Evolutionary conservation across 345 rosid species (phyloP).

Genomic region (Corchorus capsularis): DNA sequence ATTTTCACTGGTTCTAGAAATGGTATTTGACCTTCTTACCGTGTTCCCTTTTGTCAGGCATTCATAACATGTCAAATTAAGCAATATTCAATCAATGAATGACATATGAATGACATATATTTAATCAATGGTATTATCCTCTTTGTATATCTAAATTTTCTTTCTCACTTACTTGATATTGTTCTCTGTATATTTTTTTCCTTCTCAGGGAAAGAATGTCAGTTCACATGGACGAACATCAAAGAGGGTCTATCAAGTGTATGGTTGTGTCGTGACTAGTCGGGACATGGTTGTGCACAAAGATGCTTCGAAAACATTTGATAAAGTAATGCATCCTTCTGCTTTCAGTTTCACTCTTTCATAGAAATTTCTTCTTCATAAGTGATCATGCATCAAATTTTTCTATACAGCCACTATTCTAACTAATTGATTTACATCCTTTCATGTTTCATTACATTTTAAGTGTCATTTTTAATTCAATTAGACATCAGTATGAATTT

Average conservation of each 20-base stretch:
- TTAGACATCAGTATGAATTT: too few relatives aligned
- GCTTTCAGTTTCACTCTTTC: constrained; percentile 2
- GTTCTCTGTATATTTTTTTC: constrained; percentile 7
- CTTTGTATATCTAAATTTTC: neutral
- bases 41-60: neutral
- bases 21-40: constrained; percentile 41
- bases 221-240: constrained; percentile 37
- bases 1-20: constrained; percentile 78
- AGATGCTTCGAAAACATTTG: constrained; percentile 67
- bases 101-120: neutral
- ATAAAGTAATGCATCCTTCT: constrained; percentile 54
- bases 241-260: constrained; percentile 74
- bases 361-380: neutral
- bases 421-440: neutral
- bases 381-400: neutral
- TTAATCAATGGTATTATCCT: neutral
- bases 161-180: neutral
- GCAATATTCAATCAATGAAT: constrained; percentile 9
- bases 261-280: constrained; percentile 81
- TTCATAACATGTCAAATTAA: neutral
- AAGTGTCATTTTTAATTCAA: too few relatives aligned
- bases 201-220: constrained; percentile 46
- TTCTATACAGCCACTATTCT: neutral
- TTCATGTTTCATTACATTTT: too few relatives aligned
- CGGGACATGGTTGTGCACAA: constrained; percentile 79